These are phyloP conservation scores for Lindgomyces ingoldianus DNA, from an alignment of 495 filamentous ascomycete genomes.

Conservation along the genomic window DNA sequence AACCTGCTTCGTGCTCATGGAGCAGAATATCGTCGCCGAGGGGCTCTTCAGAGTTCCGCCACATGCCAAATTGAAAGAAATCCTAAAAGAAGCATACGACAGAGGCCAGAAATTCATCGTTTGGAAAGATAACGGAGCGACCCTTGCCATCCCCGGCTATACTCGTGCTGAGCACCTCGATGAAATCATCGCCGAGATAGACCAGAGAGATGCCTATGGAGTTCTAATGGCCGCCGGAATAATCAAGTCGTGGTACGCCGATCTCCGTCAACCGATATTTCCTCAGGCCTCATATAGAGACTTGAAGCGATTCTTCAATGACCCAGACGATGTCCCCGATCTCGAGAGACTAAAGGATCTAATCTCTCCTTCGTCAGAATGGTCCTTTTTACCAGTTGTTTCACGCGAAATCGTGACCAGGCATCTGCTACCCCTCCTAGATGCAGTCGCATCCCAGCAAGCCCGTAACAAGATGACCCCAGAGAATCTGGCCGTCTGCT, in stretches of 20 bases:
- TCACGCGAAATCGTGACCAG: constrained; percentile 51
- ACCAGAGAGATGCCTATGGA: constrained; percentile 52
- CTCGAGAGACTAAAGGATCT: constrained; percentile 42
- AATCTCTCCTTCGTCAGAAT: constrained; percentile 44
- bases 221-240: constrained; percentile 54
- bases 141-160: constrained; percentile 41
- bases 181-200: constrained; percentile 45
- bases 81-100: constrained; percentile 57
- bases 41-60: constrained; percentile 57
- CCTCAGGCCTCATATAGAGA: constrained; percentile 49
- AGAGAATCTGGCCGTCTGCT: constrained; percentile 55
- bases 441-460: constrained; percentile 47
- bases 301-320: constrained; percentile 42
- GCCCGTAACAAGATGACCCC: constrained; percentile 56
- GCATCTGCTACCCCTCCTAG: constrained; percentile 56
- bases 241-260: constrained; percentile 59
- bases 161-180: constrained; percentile 36
- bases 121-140: constrained; percentile 48
- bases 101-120: constrained; percentile 55
- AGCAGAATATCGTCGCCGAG: constrained; percentile 49
- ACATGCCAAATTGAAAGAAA: constrained; percentile 49
- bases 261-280: constrained; percentile 55
- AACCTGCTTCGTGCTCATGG: constrained; percentile 52
- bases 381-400: constrained; percentile 42
- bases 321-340: constrained; percentile 33